Percentiles rank a stretch among this genome's conserved stretches.
phyloP scores from a whole-genome alignment of 208 protist species.

The Endotrypanum monterogeii region DNA sequence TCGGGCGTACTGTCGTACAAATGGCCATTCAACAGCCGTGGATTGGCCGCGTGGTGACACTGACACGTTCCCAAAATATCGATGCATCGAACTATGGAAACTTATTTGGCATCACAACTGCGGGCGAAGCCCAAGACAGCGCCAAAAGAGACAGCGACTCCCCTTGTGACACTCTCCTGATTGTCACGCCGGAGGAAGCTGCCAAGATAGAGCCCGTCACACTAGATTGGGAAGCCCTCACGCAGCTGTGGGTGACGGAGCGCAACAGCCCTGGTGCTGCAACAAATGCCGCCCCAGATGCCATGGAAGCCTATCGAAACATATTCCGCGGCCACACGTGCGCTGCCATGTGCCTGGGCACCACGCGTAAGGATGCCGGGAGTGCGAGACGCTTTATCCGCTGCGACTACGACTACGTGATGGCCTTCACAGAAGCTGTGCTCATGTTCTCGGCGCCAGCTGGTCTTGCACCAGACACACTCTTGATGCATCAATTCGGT shows the following conservation, averaged over 20 bases:
- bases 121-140: background rate
- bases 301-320: slow-evolving; percentile 27
- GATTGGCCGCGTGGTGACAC: slow-evolving; percentile 62
- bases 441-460: slow-evolving; percentile 45
- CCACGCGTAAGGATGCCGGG: slow-evolving; percentile 78
- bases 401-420: slow-evolving; percentile 80
- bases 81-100: slow-evolving; percentile 26
- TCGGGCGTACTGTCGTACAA: slow-evolving; percentile 64
- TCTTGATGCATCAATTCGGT: slow-evolving; percentile 36
- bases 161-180: background rate
- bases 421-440: slow-evolving; percentile 66
- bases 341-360: slow-evolving; percentile 78
- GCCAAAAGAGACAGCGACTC: background rate
- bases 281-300: background rate
- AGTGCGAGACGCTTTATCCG: slow-evolving; percentile 59
- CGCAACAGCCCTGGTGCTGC: background rate
- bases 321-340: slow-evolving; percentile 68
- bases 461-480: slow-evolving; percentile 11
- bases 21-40: slow-evolving; percentile 40
- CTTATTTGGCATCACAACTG: slow-evolving; percentile 43
- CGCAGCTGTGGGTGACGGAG: slow-evolving; percentile 32
- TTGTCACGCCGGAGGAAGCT: slow-evolving; percentile 32
- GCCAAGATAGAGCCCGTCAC: slow-evolving; percentile 48
- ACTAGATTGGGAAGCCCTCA: slow-evolving; percentile 71
- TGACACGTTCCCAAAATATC: slow-evolving; percentile 42